These are phyloP conservation scores for Penicillium flavigenum DNA, from an alignment of 495 filamentous ascomycete species.

Conservation along the genomic window DNA sequence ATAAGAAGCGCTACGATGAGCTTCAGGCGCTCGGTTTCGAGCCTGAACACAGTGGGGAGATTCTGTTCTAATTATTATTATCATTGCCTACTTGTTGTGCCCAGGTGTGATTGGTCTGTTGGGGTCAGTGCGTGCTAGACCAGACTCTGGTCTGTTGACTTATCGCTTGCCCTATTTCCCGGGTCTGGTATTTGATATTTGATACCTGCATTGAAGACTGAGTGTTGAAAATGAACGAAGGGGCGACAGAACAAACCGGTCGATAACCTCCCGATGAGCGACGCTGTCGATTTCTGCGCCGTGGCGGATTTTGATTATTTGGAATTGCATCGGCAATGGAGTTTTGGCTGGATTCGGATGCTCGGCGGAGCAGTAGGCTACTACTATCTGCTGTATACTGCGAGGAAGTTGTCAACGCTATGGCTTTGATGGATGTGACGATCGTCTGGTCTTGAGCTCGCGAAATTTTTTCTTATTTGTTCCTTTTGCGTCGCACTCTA, in stretches of 20 bases:
- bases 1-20: slow-evolving; percentile 68
- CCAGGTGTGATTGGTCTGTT: background rate
- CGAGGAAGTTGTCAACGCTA: background rate
- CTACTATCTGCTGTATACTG: background rate
- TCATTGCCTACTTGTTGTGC: slow-evolving; percentile 3
- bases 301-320: background rate
- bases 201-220: background rate
- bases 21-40: slow-evolving; percentile 80
- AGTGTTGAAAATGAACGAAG: background rate
- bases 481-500: background rate
- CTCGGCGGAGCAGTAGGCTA: background rate
- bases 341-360: slow-evolving; percentile 4
- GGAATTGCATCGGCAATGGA: slow-evolving; percentile 2
- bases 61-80: slow-evolving; percentile 53
- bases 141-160: background rate
- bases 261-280: background rate
- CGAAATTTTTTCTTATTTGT: background rate
- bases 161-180: background rate
- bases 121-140: background rate
- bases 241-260: background rate
- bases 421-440: background rate
- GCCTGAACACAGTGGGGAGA: slow-evolving; percentile 77
- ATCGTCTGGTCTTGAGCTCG: background rate
- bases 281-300: background rate
- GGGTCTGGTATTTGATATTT: background rate